A percentile compares a stretch with the other conserved stretches of the same genome.
These are phyloP conservation scores for Fusarium setosum DNA, from an alignment of 2,329 filamentous ascomycete species.

Conservation along the genomic window DNA sequence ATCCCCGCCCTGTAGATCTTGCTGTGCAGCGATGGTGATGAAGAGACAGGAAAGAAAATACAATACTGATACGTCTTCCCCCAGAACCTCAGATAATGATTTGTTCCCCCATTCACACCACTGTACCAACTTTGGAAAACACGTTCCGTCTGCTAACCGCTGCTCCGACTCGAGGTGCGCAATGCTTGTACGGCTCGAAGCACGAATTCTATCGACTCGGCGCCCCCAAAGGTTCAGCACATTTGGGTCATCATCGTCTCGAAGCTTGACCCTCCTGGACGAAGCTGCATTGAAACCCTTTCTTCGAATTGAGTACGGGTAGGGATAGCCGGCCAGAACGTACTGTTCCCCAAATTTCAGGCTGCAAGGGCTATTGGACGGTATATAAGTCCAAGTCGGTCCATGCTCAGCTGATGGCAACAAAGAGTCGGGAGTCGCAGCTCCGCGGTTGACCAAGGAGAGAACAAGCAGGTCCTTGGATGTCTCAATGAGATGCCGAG, in stretches of 20 bases:
- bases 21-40: background rate
- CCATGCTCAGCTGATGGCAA: background rate
- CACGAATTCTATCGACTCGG: background rate
- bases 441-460: background rate
- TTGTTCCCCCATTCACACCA: background rate
- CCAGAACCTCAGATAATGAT: background rate
- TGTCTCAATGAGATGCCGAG: background rate
- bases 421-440: background rate
- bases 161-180: background rate
- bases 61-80: background rate
- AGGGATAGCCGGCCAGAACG: background rate
- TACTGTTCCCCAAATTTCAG: background rate
- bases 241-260: background rate
- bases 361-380: background rate
- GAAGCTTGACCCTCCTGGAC: background rate
- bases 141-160: background rate
- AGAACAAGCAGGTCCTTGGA: background rate
- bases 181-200: background rate
- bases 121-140: background rate
- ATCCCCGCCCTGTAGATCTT: background rate
- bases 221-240: background rate
- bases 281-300: background rate
- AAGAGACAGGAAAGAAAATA: background rate
- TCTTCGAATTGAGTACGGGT: background rate
- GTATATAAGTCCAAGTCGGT: background rate